These are phyloP conservation scores for Fraxinus sp. DNA, from an alignment of 305 asterid genomes.

Conservation along the genomic window DNA sequence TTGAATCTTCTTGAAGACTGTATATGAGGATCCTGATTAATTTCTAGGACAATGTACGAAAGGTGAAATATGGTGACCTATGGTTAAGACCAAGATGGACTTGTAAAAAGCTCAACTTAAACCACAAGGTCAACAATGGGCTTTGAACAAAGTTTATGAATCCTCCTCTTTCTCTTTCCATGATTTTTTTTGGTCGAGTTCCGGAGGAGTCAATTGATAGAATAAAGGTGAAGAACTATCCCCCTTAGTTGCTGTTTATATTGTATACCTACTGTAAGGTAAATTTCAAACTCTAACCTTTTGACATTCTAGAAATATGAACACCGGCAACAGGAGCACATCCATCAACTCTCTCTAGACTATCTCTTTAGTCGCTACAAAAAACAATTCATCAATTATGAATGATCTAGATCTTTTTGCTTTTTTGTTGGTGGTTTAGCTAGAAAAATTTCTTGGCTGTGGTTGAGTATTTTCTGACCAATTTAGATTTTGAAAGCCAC, in stretches of 20 bases:
- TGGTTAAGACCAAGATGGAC: neutral
- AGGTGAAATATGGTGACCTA: neutral
- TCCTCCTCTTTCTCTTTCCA: neutral
- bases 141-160: neutral
- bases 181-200: neutral
- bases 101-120: neutral
- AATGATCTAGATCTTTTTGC: neutral
- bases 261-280: neutral
- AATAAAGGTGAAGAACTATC: neutral
- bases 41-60: neutral
- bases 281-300: neutral
- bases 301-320: neutral
- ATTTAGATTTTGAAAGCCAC: slow-evolving; percentile 1
- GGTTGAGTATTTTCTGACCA: slow-evolving; percentile 10
- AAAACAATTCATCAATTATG: neutral
- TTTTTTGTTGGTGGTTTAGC: neutral
- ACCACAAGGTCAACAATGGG: neutral
- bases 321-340: neutral
- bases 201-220: neutral
- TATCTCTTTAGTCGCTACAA: neutral
- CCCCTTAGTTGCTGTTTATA: neutral
- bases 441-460: neutral
- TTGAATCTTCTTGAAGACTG: slow-evolving; percentile 7
- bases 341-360: neutral
- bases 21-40: neutral